Conservation (phyloP, 768 basidiomycete genomes). For the Boletus eberwhitei region DNA sequence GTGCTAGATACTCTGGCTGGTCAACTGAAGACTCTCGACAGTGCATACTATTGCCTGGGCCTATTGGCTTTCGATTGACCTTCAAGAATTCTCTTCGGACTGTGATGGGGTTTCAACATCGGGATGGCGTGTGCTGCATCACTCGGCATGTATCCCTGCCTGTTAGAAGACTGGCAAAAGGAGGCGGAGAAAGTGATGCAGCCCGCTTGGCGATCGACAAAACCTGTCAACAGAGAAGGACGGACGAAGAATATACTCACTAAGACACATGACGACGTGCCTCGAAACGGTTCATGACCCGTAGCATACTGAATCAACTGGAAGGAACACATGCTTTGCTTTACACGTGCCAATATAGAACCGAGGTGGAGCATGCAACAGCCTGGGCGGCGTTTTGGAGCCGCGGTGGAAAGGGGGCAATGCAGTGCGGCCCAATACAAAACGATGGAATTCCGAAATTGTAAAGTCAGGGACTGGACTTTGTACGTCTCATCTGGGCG, state of each 20-base stretch:
- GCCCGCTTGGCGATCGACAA: no score
- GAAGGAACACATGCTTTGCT: neutral
- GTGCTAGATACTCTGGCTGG: no score
- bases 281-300: neutral
- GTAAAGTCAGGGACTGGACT: neutral
- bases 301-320: neutral
- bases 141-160: no score
- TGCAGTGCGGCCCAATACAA: neutral
- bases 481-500: neutral
- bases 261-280: neutral
- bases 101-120: no score
- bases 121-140: no score
- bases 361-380: neutral
- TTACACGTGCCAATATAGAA: neutral
- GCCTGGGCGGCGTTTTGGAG: constrained; percentile 3
- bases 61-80: no score
- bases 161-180: no score
- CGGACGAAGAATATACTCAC: neutral
- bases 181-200: no score
- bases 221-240: neutral
- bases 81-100: no score
- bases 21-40: no score
- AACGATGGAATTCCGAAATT: neutral
- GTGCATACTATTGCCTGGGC: no score
- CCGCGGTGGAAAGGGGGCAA: neutral